phyloP scores from a whole-genome alignment of 495 filamentous ascomycete species.

The Neurospora sp. region DNA sequence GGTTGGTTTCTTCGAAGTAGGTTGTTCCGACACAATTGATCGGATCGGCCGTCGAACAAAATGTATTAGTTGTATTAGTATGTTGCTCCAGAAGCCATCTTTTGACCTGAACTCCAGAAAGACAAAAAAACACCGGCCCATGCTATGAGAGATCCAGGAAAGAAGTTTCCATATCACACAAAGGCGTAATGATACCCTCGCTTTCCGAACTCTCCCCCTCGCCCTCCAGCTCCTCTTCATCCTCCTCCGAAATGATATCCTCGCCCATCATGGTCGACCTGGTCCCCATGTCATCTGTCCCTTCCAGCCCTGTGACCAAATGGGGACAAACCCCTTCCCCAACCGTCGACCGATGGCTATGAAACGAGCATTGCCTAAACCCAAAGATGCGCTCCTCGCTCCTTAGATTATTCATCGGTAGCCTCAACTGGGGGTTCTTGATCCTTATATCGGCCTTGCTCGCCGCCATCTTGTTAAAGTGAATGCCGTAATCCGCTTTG shows the following conservation, averaged over 20 bases:
- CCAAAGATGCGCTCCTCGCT: slow-evolving; percentile 39
- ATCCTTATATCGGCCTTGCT: slow-evolving; percentile 33
- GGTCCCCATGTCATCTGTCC: background rate
- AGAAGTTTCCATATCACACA: slow-evolving; percentile 16
- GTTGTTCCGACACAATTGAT: background rate
- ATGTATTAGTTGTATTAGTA: background rate
- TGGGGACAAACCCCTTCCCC: slow-evolving; percentile 36
- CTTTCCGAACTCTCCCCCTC: slow-evolving; percentile 7
- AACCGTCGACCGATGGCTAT: slow-evolving; percentile 32
- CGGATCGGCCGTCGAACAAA: background rate
- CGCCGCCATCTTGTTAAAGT: slow-evolving; percentile 31
- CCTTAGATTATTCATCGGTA: slow-evolving; percentile 33
- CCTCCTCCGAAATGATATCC: background rate
- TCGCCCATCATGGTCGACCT: background rate
- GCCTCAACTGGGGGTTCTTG: slow-evolving; percentile 40
- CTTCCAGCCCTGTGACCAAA: background rate
- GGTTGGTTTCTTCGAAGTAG: background rate
- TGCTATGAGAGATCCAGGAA: slow-evolving; percentile 17
- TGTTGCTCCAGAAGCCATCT: background rate
- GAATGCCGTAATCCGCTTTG: slow-evolving; percentile 30
- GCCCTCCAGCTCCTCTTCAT: slow-evolving; percentile 6
- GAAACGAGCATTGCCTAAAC: slow-evolving; percentile 40
- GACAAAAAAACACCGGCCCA: background rate
- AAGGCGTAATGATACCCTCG: slow-evolving; percentile 14
- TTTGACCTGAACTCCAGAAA: background rate